A percentile compares a stretch with the other conserved stretches of the same genome.
phyloP scores from a whole-genome alignment of 2,329 filamentous ascomycete genomes.

The Trichothecium sympodiale region DNA sequence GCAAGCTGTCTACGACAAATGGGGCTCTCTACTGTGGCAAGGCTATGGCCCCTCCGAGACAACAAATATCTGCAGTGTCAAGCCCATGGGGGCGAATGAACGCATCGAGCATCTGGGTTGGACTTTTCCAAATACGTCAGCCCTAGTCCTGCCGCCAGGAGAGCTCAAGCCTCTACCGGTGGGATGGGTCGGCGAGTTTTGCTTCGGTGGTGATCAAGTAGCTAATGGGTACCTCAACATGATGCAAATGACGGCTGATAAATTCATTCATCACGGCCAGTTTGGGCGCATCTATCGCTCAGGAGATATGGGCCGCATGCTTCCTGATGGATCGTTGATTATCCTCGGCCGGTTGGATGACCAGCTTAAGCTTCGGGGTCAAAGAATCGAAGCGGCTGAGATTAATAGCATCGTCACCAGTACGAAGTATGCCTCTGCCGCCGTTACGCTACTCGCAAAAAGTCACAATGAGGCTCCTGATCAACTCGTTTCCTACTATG shows the following conservation, averaged over 20 bases:
- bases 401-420: constrained; percentile 53
- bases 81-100: constrained; percentile 46
- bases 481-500: constrained; percentile 60
- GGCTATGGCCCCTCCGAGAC: constrained; percentile 79
- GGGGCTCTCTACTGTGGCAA: constrained; percentile 63
- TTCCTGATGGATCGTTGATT: constrained; percentile 64
- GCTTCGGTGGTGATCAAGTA: constrained; percentile 78
- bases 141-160: constrained; percentile 45
- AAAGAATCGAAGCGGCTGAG: constrained; percentile 69
- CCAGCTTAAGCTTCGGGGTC: constrained; percentile 72
- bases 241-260: constrained; percentile 48
- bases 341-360: constrained; percentile 66
- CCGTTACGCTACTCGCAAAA: constrained; percentile 49
- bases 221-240: constrained; percentile 62
- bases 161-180: constrained; percentile 46
- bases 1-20: constrained; percentile 55
- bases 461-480: constrained; percentile 26
- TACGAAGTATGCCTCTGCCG: constrained; percentile 43
- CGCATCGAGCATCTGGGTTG: constrained; percentile 66
- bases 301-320: constrained; percentile 70
- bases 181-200: constrained; percentile 71
- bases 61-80: constrained; percentile 77
- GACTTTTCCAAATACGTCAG: constrained; percentile 65
- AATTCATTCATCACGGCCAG: constrained; percentile 56
- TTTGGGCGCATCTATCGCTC: constrained; percentile 72